These are phyloP conservation scores for Trichoderma aggressivum DNA, from an alignment of 2,329 filamentous ascomycete species.

Conservation along the genomic window DNA sequence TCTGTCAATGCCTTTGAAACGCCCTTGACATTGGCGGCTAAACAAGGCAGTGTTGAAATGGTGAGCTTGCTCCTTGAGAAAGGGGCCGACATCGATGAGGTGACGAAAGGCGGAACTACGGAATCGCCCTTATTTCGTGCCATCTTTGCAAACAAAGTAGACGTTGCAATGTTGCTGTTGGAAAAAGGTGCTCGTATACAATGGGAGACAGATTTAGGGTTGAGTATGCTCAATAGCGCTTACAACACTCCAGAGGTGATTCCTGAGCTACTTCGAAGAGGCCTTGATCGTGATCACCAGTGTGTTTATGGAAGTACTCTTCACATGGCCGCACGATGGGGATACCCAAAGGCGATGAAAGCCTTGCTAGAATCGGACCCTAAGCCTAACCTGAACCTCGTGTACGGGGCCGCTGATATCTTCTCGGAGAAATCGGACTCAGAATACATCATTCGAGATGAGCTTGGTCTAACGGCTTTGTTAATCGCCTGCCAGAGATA, in stretches of 20 bases:
- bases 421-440: not conserved
- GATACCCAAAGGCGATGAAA: not conserved
- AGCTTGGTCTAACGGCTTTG: not conserved
- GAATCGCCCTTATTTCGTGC: not conserved
- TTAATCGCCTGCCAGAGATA: not conserved
- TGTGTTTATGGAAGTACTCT: not conserved
- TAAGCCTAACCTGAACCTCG: not conserved
- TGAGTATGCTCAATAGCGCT: not conserved
- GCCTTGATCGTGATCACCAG: not conserved
- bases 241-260: not conserved
- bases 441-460: not conserved
- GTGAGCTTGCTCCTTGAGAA: not conserved
- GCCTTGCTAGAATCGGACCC: not conserved
- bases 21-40: not conserved
- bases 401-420: not conserved
- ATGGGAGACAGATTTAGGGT: not conserved
- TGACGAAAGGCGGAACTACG: rapidly evolving
- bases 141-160: not conserved
- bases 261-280: not conserved
- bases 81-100: not conserved
- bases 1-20: not conserved
- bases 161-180: not conserved
- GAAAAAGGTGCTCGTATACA: not conserved
- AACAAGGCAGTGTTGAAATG: not conserved
- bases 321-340: not conserved